Base-by-base conservation (phyloP, 176 grass and related monocot genomes). In the Rhynchospora breviuscula region DNA sequence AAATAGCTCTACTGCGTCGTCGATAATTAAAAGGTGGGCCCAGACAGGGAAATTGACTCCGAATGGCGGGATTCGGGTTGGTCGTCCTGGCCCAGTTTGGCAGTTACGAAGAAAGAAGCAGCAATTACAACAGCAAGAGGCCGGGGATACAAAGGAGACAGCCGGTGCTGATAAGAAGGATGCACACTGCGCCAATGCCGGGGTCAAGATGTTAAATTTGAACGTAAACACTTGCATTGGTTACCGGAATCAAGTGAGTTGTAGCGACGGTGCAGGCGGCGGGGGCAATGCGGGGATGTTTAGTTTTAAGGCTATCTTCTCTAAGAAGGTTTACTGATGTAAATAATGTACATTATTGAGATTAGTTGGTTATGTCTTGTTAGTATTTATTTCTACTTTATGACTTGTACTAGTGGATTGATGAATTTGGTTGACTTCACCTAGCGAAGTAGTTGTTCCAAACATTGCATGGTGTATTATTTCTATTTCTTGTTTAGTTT, bases 291-390 rank as follows among this genome's bases (percentile, higher is more conserved):
- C 76, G 60, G 85, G 84, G 33, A 87, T 89, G 19, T 91, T 95
- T 81, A 94, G 86, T 10, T 89, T 99, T 46, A 86, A 88, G 78
- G 90, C 96, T 23, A 93, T 95, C 79, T 99, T 99, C 88, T 93
- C 93, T 82, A 95, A 95, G 96, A 95, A 95, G 92, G 91, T 93
- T 56, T 85, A 88, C 88, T 97, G 85, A 93, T 87, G 26, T 75
- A 87, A 51, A 77, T 82, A 87, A 31, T 78, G 63, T 79, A 54
- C 52, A 64, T 85, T 86, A 66, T 86, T 0, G 68, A 48, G 68
- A 48, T 78, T 73, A 75, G 56, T 62, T 66, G 18, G 43, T 54
- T 78, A 76, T 72, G 67, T 77, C n/a, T 85, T 65, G 23, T 73
- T 75, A 61, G 51, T 67, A 7, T 45, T 75, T 22, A 54, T 43